A percentile compares a stretch with the other conserved stretches of the same genome.
These are phyloP conservation scores for Sugiyamaella castrensis DNA, from an alignment of 1,139 yeast species.

Conservation along the genomic window DNA sequence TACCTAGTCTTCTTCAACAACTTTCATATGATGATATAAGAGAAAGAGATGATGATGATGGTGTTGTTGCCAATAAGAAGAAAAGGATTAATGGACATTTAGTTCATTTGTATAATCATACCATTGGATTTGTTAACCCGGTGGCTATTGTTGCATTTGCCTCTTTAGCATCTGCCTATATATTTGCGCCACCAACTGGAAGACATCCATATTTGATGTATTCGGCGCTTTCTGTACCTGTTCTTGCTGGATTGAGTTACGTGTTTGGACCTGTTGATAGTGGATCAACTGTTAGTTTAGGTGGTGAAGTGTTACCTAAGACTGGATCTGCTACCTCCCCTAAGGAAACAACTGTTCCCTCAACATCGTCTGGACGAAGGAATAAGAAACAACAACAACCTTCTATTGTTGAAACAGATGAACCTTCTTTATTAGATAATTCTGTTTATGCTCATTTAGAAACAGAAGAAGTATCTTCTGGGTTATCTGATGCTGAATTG, in stretches of 20 bases:
- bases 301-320: neutral
- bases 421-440: conserved; percentile 27
- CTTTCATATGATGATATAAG: too few species aligned
- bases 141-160: conserved; percentile 24
- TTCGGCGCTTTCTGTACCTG: conserved; percentile 27
- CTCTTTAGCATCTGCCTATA: conserved; percentile 25
- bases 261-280: conserved; percentile 9
- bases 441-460: conserved; percentile 27
- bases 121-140: conserved; percentile 12
- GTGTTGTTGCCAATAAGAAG: too few species aligned
- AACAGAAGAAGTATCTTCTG: conserved; percentile 2
- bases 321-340: neutral
- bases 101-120: too few species aligned
- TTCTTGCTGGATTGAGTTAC: conserved; percentile 15
- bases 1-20: conserved; percentile 21
- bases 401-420: conserved; percentile 16
- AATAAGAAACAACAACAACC: neutral
- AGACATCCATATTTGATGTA: conserved; percentile 33
- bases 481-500: conserved; percentile 8
- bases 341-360: too few species aligned
- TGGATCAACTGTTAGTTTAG: neutral
- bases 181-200: conserved; percentile 25
- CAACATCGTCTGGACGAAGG: too few species aligned
- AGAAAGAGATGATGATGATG: too few species aligned
- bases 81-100: too few species aligned